phyloP scores from a whole-genome alignment of 805 yeast genomes.

The Starmerella gropengiesseri region DNA sequence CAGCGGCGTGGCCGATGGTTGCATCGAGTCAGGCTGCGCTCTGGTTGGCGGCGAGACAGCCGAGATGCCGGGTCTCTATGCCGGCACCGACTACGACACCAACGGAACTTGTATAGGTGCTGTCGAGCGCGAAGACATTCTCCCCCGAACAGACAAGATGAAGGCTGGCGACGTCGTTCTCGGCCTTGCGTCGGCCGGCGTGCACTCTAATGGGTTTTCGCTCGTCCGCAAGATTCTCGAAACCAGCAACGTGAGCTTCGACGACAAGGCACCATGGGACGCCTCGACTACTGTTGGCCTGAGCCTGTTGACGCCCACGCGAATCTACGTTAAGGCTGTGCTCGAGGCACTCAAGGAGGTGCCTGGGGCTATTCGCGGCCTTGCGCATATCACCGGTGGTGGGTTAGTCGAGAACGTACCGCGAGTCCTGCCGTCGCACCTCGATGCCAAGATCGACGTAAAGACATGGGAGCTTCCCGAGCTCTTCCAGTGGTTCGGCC shows the following conservation, averaged over 20 bases:
- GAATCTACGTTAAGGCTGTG: slow-evolving; percentile 86
- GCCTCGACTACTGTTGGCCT: slow-evolving; percentile 63
- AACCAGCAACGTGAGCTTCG: slow-evolving; percentile 57
- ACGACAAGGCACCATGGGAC: slow-evolving; percentile 79
- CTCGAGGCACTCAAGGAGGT: slow-evolving; percentile 46
- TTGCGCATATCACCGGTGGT: slow-evolving; percentile 98
- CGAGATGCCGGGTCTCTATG: slow-evolving; percentile 99
- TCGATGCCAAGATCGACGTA: slow-evolving; percentile 75
- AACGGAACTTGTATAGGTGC: slow-evolving; percentile 99
- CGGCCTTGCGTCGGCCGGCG: slow-evolving; percentile 84
- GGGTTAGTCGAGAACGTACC: slow-evolving; percentile 95
- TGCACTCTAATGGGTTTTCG: slow-evolving; percentile 95
- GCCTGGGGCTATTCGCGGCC: slow-evolving; percentile 63
- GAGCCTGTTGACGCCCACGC: slow-evolving; percentile 79
- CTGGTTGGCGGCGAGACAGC: slow-evolving; percentile 98
- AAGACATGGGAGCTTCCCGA: slow-evolving; percentile 72
- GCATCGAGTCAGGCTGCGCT: slow-evolving; percentile 92
- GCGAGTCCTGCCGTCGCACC: slow-evolving; percentile 71
- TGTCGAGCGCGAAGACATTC: slow-evolving; percentile 57
- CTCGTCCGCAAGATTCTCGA: slow-evolving; percentile 86
- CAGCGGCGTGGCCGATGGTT: slow-evolving; percentile 91
- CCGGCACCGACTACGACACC: slow-evolving; percentile 90
- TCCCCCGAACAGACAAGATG: slow-evolving; percentile 66
- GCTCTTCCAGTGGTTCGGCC: slow-evolving; percentile 89
- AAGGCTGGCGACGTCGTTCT: slow-evolving; percentile 66